phyloP scores from a whole-genome alignment of 352 stramenopile species.

The Aphanomyces invadans region DNA sequence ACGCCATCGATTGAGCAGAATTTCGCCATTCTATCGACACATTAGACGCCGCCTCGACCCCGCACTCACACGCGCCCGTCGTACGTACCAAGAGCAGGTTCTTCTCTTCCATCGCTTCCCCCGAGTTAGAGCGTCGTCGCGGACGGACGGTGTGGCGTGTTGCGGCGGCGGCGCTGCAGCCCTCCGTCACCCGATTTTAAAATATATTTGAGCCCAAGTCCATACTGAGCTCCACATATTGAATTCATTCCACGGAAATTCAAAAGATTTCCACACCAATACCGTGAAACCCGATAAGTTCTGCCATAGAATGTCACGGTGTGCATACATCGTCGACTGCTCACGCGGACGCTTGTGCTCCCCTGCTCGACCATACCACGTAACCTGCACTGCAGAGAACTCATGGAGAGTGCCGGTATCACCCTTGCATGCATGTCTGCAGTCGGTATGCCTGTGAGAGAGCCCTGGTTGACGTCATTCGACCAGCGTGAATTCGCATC shows the following conservation, averaged over 20 bases:
- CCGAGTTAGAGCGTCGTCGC: too few relatives aligned
- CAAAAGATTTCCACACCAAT: background rate
- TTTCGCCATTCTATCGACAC: constrained; percentile 52
- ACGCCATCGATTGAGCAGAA: constrained; percentile 76
- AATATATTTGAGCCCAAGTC: background rate
- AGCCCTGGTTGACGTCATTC: too few relatives aligned
- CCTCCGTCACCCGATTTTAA: background rate
- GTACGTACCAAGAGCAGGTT: constrained; percentile 22
- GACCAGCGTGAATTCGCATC: too few relatives aligned
- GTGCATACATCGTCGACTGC: background rate
- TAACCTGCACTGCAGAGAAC: too few relatives aligned
- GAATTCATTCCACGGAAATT: background rate
- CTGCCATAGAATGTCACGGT: background rate
- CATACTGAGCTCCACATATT: background rate
- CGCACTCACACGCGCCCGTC: background rate
- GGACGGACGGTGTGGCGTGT: background rate
- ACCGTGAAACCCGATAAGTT: background rate
- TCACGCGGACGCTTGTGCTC: too few relatives aligned
- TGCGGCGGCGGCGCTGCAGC: background rate
- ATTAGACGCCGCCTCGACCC: too few relatives aligned
- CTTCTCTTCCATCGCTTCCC: constrained; percentile 22
- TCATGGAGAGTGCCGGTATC: too few relatives aligned
- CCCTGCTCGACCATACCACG: background rate
- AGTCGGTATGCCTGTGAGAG: too few relatives aligned
- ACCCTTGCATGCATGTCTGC: too few relatives aligned